Conservation (phyloP, 2,329 filamentous ascomycete genomes). For the Arthroderma uncinatum region DNA sequence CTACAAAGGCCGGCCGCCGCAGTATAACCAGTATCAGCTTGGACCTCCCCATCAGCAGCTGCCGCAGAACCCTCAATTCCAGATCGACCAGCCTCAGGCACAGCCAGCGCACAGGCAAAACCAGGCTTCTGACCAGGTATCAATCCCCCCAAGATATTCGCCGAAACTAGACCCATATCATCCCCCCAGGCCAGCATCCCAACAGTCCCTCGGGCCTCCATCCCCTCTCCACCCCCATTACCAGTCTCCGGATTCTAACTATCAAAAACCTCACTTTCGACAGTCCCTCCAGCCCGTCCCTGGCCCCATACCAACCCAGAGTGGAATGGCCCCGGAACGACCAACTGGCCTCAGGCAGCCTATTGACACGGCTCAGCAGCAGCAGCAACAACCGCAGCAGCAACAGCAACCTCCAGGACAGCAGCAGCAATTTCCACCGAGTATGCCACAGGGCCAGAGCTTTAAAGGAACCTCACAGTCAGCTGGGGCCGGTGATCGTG, state of each 20-base stretch:
- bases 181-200: slow-evolving; percentile 25
- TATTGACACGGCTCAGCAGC: slow-evolving; percentile 6
- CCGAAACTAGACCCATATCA: slow-evolving; percentile 18
- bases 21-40: slow-evolving; percentile 15
- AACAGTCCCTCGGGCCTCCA: slow-evolving; percentile 28
- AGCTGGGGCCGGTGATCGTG: slow-evolving; percentile 29
- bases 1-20: slow-evolving; percentile 17
- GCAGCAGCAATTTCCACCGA: slow-evolving; percentile 14
- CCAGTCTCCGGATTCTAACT: slow-evolving; percentile 16
- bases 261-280: slow-evolving; percentile 15
- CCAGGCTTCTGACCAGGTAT: slow-evolving; percentile 15
- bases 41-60: slow-evolving; percentile 9
- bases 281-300: slow-evolving; percentile 15
- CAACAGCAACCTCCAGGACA: slow-evolving; percentile 3
- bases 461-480: slow-evolving; percentile 22
- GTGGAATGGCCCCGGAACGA: slow-evolving; percentile 14
- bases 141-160: slow-evolving; percentile 13
- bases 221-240: slow-evolving; percentile 21
- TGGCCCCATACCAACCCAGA: slow-evolving; percentile 7
- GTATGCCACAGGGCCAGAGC: slow-evolving; percentile 18
- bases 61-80: slow-evolving; percentile 13
- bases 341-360: slow-evolving; percentile 15
- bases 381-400: slow-evolving; percentile 5
- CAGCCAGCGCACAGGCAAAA: slow-evolving; percentile 14
- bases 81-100: slow-evolving; percentile 18